Percentiles rank a stretch among this genome's conserved stretches.
phyloP scores from a whole-genome alignment of 2,329 filamentous ascomycete genomes.

The Fusarium begoniae region DNA sequence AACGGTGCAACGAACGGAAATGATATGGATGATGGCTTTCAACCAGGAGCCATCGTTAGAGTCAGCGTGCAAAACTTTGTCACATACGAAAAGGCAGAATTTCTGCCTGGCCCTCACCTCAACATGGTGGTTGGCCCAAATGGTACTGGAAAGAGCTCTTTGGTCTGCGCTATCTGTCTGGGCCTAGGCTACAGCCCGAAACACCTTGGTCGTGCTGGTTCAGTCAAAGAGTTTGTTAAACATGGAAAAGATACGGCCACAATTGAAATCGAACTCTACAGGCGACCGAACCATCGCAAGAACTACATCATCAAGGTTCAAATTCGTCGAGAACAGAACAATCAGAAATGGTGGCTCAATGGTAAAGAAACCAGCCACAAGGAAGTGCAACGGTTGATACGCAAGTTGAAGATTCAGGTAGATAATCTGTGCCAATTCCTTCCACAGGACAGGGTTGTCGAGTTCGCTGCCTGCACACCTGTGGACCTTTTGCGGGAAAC shows the following conservation, averaged over 20 bases:
- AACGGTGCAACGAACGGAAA: constrained; percentile 23
- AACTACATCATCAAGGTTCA: constrained; percentile 81
- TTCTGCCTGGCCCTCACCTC: constrained; percentile 87
- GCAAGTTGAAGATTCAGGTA: constrained; percentile 85
- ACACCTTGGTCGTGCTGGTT: constrained; percentile 85
- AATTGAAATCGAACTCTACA: constrained; percentile 91
- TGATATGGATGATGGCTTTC: constrained; percentile 52
- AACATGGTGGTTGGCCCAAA: constrained; percentile 99
- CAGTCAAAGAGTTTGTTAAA: constrained; percentile 91
- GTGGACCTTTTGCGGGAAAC: constrained; percentile 86
- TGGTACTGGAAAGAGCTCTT: constrained; percentile 95
- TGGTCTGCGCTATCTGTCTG: constrained; percentile 96
- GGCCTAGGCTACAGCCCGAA: constrained; percentile 86
- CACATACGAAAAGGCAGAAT: constrained; percentile 92
- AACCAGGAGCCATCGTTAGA: constrained; percentile 87
- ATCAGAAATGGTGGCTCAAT: constrained; percentile 81
- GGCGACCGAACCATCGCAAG: constrained; percentile 61
- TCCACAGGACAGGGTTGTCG: constrained; percentile 93
- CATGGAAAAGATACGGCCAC: constrained; percentile 79
- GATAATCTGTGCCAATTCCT: constrained; percentile 98
- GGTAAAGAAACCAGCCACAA: constrained; percentile 69
- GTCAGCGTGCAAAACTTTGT: constrained; percentile 91
- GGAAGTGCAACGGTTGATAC: constrained; percentile 72
- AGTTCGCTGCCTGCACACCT: constrained; percentile 86
- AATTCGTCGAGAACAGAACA: constrained; percentile 85